phyloP scores from a whole-genome alignment of 2,329 filamentous ascomycete genomes.

The Fusarium pseudograminearum region DNA sequence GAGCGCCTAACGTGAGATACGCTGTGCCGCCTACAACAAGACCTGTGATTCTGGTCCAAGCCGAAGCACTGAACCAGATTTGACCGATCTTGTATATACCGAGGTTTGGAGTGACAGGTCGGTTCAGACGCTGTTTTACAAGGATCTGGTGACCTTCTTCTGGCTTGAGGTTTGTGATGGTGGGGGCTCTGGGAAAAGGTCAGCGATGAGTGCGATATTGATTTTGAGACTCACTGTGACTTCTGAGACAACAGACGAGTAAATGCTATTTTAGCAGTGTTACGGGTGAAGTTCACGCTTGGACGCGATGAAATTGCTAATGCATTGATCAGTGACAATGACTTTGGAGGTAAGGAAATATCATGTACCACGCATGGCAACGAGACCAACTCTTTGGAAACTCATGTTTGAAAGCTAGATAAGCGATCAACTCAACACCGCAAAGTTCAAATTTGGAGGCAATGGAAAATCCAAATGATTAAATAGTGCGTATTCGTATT shows the following conservation, averaged over 20 bases:
- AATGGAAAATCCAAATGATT: too few relatives aligned
- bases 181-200: not conserved
- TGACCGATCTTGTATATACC: constrained; percentile 25
- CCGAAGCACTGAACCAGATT: constrained; percentile 32
- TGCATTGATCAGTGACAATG: not conserved
- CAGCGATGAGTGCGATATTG: not conserved
- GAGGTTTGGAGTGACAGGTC: constrained; percentile 24
- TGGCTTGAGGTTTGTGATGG: not conserved
- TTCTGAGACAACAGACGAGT: constrained; percentile 19
- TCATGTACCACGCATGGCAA: not conserved
- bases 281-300: not conserved
- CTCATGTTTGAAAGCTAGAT: not conserved
- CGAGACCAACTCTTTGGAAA: not conserved
- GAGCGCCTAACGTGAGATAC: constrained; percentile 12
- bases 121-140: constrained; percentile 20
- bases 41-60: constrained; percentile 32
- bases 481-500: not conserved
- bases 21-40: constrained; percentile 20
- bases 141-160: constrained; percentile 19
- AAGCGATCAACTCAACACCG: not conserved
- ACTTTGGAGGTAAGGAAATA: accelerated
- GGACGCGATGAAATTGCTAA: not conserved
- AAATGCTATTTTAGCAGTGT: not conserved
- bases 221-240: not conserved
- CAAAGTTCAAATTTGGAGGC: accelerated